A percentile compares a stretch with the other conserved stretches of the same genome.
phyloP scores from a whole-genome alignment of 768 basidiomycete species.

The Aureoboletus auriporus region DNA sequence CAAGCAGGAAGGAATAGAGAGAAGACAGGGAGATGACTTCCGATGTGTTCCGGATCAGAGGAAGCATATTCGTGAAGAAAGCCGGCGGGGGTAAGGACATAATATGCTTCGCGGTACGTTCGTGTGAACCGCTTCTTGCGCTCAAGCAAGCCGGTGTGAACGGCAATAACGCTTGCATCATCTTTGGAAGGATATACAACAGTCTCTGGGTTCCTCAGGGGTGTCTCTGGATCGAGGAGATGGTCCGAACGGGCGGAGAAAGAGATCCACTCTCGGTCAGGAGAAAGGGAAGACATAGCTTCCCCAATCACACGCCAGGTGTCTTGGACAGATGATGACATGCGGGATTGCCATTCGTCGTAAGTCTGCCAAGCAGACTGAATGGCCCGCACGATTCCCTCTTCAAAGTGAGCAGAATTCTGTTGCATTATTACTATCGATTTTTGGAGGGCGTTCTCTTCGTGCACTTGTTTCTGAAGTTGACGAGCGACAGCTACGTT shows the following conservation, averaged over 20 bases:
- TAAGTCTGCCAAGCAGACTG: constrained; percentile 98
- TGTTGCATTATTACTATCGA: constrained; percentile 98
- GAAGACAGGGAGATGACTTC: constrained; percentile 64
- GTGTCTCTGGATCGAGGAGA: constrained; percentile 94
- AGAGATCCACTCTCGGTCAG: constrained; percentile 93
- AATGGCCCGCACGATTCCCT: constrained; percentile 90
- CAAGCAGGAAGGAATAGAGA: constrained; percentile 91
- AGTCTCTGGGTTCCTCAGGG: constrained; percentile 70
- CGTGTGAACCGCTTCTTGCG: constrained; percentile 95
- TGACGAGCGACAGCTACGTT: constrained; percentile 74
- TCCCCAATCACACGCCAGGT: constrained; percentile 68
- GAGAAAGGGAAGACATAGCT: constrained; percentile 73
- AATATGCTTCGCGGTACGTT: constrained; percentile 80
- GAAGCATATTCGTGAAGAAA: constrained; percentile 90
- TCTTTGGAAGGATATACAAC: constrained; percentile 90
- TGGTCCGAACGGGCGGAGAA: constrained; percentile 94
- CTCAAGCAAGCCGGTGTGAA: constrained; percentile 88
- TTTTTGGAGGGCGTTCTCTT: constrained; percentile 97
- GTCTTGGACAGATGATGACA: constrained; percentile 66
- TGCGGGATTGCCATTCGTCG: constrained; percentile 89
- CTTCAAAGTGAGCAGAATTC: constrained; percentile 94
- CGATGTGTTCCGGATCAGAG: constrained; percentile 59
- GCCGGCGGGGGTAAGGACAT: constrained; percentile 91
- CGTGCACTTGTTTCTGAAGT: constrained; percentile 88
- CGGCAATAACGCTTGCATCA: constrained; percentile 78